Evolutionary conservation across 192 early-diverging fungal species (phyloP).

Genomic region (Podila horticola): DNA sequence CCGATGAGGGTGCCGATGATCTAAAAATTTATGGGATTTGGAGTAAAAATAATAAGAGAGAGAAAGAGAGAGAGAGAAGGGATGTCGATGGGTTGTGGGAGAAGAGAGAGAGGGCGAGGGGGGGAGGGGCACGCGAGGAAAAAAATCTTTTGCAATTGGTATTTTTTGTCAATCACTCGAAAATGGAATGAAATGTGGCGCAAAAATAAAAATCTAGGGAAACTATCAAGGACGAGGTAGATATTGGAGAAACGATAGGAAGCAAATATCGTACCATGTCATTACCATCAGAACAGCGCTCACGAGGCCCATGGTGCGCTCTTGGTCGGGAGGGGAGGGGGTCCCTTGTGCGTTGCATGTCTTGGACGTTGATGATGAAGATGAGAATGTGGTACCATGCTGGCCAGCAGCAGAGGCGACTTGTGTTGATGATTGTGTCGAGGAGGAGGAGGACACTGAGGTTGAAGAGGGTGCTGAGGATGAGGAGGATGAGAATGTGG

Average conservation of each 20-base stretch:
- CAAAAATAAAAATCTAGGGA: neutral
- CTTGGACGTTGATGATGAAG: neutral
- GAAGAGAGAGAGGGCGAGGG: too few relatives aligned
- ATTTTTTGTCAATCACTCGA: too few relatives aligned
- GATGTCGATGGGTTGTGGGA: too few relatives aligned
- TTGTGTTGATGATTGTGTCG: neutral
- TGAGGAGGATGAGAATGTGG: neutral
- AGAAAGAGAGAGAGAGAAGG: neutral
- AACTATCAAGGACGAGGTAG: neutral
- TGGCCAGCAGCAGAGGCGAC: neutral
- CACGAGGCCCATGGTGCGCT: slow-evolving; percentile 43
- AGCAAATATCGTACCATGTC: slow-evolving; percentile 32
- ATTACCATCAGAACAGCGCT: slow-evolving; percentile 56
- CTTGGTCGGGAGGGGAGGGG: neutral
- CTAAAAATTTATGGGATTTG: too few relatives aligned
- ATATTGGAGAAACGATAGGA: neutral
- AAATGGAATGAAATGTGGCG: too few relatives aligned
- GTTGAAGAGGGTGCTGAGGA: slow-evolving; percentile 1
- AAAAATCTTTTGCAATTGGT: too few relatives aligned
- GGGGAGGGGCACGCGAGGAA: too few relatives aligned
- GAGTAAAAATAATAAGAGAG: neutral
- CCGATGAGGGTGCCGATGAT: slow-evolving; percentile 59
- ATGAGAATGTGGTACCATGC: neutral
- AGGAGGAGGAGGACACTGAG: neutral
- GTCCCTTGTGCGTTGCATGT: neutral